Base-by-base conservation (phyloP, 345 rosid species). In the Microcos paniculata region DNA sequence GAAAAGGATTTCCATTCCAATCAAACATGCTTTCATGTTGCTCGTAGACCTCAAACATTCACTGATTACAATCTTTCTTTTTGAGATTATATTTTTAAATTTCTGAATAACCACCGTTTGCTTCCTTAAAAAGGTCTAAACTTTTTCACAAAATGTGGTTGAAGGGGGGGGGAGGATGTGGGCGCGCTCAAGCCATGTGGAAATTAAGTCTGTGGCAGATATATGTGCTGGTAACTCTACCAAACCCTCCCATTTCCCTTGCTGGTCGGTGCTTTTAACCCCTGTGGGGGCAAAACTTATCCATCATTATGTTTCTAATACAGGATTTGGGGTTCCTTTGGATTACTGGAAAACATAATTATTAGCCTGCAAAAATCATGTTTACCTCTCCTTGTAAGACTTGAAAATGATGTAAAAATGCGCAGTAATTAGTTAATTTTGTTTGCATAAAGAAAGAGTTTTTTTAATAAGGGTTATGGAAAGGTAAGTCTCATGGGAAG, bases 21-120 rank as follows among this genome's bases (percentile, higher is more conserved):
- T 83, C 78, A 76, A 80, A 70, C 77, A 77, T 75, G 84, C 62
- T 70, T 65, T 80, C 62, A 73, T 82, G 8, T 59, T 79, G 86
- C 77, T 75, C 80, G 78, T 59, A 77, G 79, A 79, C 82, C 72
- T 77, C 57, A 80, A 71, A 78, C 86, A 79, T 58, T 46, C 59
- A 78, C 72, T 71, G 42, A 70, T 76, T 69, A 33, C 82, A 62
- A 28, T 31, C 45, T 56, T 38, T n/a, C 35, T 2, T 35, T 35
- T 35, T 35, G 40, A 7, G 30, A 68, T 16, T 70, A n/a, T 21
- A 58, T 45, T 42, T 33, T 57, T 33, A 4, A 72, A 62, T 14
- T 35, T 35, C 40, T 23, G 14, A 67, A 63, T 69, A 71, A 56
- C 86, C 71, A 77, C 81, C 72, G 63, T 59, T 85, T 77, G 85